Base-by-base conservation (phyloP, 2,329 filamentous ascomycete species). In the Aspergillus sp. region DNA sequence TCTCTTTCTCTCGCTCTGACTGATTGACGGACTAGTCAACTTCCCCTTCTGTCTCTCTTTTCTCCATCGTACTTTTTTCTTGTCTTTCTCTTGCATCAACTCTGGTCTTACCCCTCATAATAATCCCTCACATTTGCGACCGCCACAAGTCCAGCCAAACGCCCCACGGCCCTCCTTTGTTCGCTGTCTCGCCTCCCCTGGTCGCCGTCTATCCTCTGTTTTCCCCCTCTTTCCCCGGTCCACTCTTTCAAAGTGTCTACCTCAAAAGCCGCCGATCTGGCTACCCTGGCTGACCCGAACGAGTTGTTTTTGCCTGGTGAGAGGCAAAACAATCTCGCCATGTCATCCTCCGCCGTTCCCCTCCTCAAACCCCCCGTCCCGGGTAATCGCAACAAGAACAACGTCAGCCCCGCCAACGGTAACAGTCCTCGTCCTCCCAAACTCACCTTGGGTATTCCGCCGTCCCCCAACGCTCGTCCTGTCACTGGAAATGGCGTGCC, bases 361-460 rank as follows among this genome's bases (percentile, higher is more conserved):
- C 85, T 96, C 59, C 88, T 96, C 58, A 89, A 92, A 62, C 90
- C 92, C 56, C 91, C 92, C 62, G 88, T 96, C 58, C 90, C 90
- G 45, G 90, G 91, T 64, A 82, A 81, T 65, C 84, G 87, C 67
- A 83, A 83, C 63, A 83, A 47, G 45, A 47, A 47, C 45, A 47
- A 47, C 18, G 11, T 18, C 45, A 47, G 11, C 45, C 45, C 45
- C 18, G 22, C 45, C 45, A 47, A 82, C 67, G 80, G 83, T 67
- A 81, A 84, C 65, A 87, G 86, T 60, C 80, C 83, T 60, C 84
- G 90, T 64, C 83, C 89, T 55, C 92, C 92, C 29, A 87, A 90
- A 69, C 84, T 98, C 59, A 94, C 92, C 49, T 85, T 98, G 58
- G 91, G 93, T 50, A 98, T 98, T 59, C 94, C 94, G 42, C 88